Conservation (phyloP, 805 yeast species). For the Yarrowia divulgata region DNA sequence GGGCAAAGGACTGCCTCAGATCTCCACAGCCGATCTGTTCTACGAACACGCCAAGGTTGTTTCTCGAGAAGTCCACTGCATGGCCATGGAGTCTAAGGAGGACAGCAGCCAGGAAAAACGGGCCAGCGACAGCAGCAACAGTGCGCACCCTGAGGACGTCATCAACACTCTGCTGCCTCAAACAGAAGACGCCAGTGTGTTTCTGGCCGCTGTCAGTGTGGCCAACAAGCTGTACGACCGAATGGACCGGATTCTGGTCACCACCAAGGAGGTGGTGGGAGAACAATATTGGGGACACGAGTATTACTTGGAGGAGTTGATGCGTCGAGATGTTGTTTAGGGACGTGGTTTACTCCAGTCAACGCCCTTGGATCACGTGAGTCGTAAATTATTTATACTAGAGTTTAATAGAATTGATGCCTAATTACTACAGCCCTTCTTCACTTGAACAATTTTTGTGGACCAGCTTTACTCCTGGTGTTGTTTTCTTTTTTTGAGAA, state of each 20-base stretch:
- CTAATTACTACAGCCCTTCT: too few relatives aligned
- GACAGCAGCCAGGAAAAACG: constrained; percentile 10
- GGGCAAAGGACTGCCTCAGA: constrained; percentile 29
- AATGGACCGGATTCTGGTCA: constrained; percentile 47
- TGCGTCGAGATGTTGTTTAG: constrained; percentile 6
- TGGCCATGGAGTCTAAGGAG: constrained; percentile 10
- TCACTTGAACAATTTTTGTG: too few relatives aligned
- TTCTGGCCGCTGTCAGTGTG: constrained; percentile 45
- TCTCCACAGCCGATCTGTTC: constrained; percentile 1
- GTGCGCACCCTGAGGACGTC: constrained; percentile 1
- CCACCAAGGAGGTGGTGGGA: constrained; percentile 50
- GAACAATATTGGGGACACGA: constrained; percentile 47
- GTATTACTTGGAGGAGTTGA: constrained; percentile 39
- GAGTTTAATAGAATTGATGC: constrained; percentile 7
- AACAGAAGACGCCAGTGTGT: constrained; percentile 45
- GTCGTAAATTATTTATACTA: constrained; percentile 19
- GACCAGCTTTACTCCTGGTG: too few relatives aligned
- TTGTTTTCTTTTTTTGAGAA: too few relatives aligned
- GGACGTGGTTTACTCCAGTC: too few relatives aligned
- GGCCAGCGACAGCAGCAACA: constrained; percentile 23
- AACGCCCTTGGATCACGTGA: not conserved
- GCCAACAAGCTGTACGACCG: constrained; percentile 48
- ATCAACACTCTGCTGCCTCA: constrained; percentile 45
- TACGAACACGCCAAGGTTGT: constrained; percentile 27
- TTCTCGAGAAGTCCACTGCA: constrained; percentile 3